Percentiles rank a stretch among this genome's conserved stretches.
These are phyloP conservation scores for Hawksworthiomyces lignivorus DNA, from an alignment of 2,329 filamentous ascomycete genomes.

Conservation along the genomic window DNA sequence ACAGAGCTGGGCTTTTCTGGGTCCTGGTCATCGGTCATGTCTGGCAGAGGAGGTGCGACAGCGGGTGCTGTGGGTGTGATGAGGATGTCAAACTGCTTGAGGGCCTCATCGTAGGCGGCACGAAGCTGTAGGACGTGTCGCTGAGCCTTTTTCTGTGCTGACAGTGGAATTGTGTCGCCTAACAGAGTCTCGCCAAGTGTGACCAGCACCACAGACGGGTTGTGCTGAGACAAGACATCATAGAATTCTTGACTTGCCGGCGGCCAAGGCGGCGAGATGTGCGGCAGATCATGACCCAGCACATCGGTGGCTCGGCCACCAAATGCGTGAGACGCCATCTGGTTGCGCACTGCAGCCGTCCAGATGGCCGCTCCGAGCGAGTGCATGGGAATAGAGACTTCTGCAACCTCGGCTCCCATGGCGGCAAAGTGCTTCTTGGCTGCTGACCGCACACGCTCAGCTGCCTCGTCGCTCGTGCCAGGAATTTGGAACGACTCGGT, in stretches of 20 bases:
- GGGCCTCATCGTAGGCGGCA: conserved; percentile 37
- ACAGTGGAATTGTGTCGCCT: conserved; percentile 14
- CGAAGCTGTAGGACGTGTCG: conserved; percentile 36
- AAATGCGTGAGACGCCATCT: conserved; percentile 21
- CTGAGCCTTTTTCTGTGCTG: conserved; percentile 34
- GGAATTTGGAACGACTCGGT: too few relatives aligned
- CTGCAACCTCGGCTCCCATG: conserved; percentile 34
- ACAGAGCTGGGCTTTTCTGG: too few relatives aligned
- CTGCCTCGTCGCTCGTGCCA: not conserved
- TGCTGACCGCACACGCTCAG: too few relatives aligned
- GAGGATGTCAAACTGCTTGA: conserved; percentile 35
- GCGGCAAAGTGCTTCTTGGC: not conserved
- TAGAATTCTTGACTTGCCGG: conserved; percentile 30
- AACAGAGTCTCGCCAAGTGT: conserved; percentile 30
- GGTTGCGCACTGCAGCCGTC: conserved; percentile 29
- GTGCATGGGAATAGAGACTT: conserved; percentile 40
- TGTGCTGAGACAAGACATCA: conserved; percentile 31
- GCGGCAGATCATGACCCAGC: conserved; percentile 24
- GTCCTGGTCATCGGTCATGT: too few relatives aligned
- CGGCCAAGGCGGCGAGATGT: conserved; percentile 17
- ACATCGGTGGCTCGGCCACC: conserved; percentile 21
- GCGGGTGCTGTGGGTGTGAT: conserved; percentile 37
- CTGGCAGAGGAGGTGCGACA: conserved; percentile 27
- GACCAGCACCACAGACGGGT: conserved; percentile 36
- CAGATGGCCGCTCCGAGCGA: conserved; percentile 36